phyloP scores from a whole-genome alignment of 371 early-diverging fungal genomes.

The Nematocida sp. region DNA sequence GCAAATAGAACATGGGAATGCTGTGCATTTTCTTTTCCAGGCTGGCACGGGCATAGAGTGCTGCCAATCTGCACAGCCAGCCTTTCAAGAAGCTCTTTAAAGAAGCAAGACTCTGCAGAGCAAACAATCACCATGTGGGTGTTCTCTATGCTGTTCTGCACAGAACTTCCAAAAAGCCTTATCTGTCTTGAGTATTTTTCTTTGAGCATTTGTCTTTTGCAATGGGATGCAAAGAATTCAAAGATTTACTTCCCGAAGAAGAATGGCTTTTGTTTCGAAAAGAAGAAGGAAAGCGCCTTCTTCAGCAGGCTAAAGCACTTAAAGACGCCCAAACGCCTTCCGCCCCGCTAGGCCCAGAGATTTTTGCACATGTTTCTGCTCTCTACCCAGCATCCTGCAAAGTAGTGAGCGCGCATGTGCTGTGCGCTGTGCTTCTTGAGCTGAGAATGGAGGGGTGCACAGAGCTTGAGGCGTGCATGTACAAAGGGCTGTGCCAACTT shows the following conservation, averaged over 20 bases:
- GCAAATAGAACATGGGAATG: background rate
- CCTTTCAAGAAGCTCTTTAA: background rate
- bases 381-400: background rate
- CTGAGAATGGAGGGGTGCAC: background rate
- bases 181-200: slow-evolving; percentile 61
- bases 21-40: background rate
- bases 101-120: background rate
- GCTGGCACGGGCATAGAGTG: background rate
- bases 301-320: background rate
- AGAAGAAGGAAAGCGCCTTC: background rate
- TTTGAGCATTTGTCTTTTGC: slow-evolving; percentile 5
- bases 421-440: background rate
- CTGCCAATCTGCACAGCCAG: background rate
- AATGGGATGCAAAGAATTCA: background rate
- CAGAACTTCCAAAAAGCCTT: slow-evolving; percentile 57
- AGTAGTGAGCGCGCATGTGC: background rate
- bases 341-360: background rate
- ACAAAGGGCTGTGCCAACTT: background rate
- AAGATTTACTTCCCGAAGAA: slow-evolving; percentile 5
- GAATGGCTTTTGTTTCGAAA: slow-evolving; percentile 36
- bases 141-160: slow-evolving; percentile 50
- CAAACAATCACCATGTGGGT: background rate
- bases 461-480: background rate
- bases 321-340: background rate
- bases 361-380: background rate